Percentiles rank a stretch among this genome's conserved stretches.
Evolutionary conservation across 495 filamentous ascomycete species (phyloP).

Genomic region (Aspergillus campestris): DNA sequence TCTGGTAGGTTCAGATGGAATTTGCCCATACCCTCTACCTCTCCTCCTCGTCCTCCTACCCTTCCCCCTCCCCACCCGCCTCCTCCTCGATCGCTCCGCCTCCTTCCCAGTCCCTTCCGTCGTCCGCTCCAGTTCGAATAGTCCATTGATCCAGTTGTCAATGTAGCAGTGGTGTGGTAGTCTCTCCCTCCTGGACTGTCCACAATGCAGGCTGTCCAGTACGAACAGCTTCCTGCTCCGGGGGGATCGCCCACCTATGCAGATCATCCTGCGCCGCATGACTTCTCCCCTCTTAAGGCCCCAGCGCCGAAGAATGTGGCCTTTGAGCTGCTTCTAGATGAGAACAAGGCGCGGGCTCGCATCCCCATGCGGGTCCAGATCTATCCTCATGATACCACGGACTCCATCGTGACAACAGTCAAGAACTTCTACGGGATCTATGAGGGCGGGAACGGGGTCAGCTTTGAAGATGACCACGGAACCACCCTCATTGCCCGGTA

Average conservation of each 20-base stretch:
- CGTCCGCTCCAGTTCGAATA: conserved; percentile 24
- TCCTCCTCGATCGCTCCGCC: conserved; percentile 15
- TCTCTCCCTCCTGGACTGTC: conserved; percentile 16
- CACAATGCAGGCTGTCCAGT: conserved; percentile 34
- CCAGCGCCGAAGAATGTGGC: conserved; percentile 67
- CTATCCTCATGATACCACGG: conserved; percentile 85
- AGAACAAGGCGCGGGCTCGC: conserved; percentile 64
- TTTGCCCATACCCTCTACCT: conserved; percentile 19
- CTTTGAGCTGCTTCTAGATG: conserved; percentile 75
- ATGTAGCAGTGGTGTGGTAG: conserved; percentile 29
- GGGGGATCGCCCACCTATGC: conserved; percentile 25
- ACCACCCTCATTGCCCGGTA: conserved; percentile 88
- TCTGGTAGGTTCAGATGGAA: conserved; percentile 40
- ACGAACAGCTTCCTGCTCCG: conserved; percentile 34
- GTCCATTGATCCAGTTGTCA: conserved; percentile 33
- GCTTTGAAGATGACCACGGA: conserved; percentile 82
- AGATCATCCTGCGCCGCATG: conserved; percentile 25
- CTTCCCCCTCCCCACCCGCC: conserved; percentile 17
- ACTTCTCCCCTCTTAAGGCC: conserved; percentile 40
- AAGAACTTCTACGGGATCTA: conserved; percentile 97
- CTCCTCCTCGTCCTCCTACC: conserved; percentile 18
- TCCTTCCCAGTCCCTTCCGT: conserved; percentile 14
- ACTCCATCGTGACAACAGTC: conserved; percentile 91
- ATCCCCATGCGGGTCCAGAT: conserved; percentile 89
- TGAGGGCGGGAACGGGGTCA: conserved; percentile 66